phyloP scores from a whole-genome alignment of 192 early-diverging fungal species.

The Coemansia sp. region DNA sequence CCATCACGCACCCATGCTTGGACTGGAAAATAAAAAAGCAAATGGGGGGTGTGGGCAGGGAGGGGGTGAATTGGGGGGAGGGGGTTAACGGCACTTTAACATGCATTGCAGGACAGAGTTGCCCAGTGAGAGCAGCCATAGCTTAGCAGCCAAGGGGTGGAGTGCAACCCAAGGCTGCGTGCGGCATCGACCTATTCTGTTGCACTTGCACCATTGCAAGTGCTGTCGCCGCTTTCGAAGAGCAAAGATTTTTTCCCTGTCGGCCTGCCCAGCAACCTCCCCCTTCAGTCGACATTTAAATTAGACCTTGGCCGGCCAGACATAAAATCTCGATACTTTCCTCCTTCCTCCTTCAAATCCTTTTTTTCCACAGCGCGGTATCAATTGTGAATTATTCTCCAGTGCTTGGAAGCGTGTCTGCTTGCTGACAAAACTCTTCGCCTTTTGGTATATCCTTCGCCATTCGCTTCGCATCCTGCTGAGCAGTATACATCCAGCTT shows the following conservation, averaged over 20 bases:
- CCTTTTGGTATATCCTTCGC: not conserved
- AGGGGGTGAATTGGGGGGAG: constrained; percentile 4
- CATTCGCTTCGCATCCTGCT: not conserved
- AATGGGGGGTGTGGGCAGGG: constrained; percentile 11
- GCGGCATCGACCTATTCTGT: constrained; percentile 12
- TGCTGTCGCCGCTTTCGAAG: not conserved
- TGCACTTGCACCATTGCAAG: constrained; percentile 6
- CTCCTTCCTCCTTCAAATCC: no score
- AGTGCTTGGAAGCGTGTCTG: constrained; percentile 4
- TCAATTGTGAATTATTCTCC: no score
- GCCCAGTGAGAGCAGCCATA: constrained; percentile 13
- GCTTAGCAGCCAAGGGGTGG: constrained; percentile 15
- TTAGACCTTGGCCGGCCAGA: not conserved
- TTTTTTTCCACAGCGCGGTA: no score
- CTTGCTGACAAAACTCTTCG: constrained; percentile 1
- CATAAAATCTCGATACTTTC: no score
- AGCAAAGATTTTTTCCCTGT: constrained; percentile 6
- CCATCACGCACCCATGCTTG: constrained; percentile 15
- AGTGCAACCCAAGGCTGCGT: constrained; percentile 13
- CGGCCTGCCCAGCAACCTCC: constrained; percentile 3
- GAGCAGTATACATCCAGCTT: not conserved
- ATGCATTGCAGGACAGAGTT: constrained; percentile 19
- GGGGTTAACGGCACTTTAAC: constrained; percentile 10
- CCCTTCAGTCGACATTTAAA: constrained; percentile 10
- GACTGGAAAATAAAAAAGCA: constrained; percentile 6